Evolutionary conservation across 352 stramenopile species (phyloP), one percentile per base, ranked within the genome.

Genomic region (Globisporangium barbulae): DNA sequence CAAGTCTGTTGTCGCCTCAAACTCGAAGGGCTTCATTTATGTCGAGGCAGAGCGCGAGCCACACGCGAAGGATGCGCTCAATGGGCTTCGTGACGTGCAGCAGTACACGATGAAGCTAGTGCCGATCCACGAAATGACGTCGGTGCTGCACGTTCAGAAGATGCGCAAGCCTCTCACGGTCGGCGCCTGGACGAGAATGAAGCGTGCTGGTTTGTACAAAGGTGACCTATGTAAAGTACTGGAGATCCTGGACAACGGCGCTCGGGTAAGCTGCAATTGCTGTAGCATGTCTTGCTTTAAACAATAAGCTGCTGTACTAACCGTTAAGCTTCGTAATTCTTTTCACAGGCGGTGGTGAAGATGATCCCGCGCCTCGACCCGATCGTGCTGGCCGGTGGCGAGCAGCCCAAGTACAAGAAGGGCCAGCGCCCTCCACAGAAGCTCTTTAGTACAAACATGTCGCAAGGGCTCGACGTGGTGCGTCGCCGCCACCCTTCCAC

Each of bases 71-170:
- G 86, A 96, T 52, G 88, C 85, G 8, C 70, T 96, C 15, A 94
- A 91, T 47, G 88, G 88, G 7, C 74, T 96, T 15, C 83, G 86
- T 59, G 86, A 95, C 50, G 84, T 96, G 54, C 78, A 90, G 59
- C 83, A 89, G 70, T 95, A 90, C 76, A 91, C 85, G 22, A 92
- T 96, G 84, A 94, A 96, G 68, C 72, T 96, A 2, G 88, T 96
- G 15, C 88, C 88, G 15, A 89, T 96, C 31, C 86, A 96, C 61
- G 88, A 96, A 69, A 96, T 96, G 88, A 94, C 88, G 30, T 90
- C 85, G 1, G 88, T 96, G n/a, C 70, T 96, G 7, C 94, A 88
- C 49, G 79, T 96, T 4, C 83, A 94, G 62, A 93, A 87, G 57
- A 85, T 87, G 67, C 81, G 85, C 63, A 96, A 93, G 60, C 88